Percentiles rank a stretch among this genome's conserved stretches.
phyloP scores from a whole-genome alignment of 768 basidiomycete species.

The Tricholoma sp. region DNA sequence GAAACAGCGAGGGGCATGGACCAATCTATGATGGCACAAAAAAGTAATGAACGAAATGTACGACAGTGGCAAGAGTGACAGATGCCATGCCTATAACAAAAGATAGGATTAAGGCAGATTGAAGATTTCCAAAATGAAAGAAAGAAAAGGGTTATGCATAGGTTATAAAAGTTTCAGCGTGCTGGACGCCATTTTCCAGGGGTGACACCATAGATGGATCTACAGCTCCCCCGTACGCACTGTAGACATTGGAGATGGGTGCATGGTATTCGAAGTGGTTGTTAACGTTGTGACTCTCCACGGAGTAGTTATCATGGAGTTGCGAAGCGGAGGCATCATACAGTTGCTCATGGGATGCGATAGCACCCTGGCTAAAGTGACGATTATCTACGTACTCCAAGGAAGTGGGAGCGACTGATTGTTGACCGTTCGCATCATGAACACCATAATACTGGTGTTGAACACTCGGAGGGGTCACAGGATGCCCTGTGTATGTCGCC shows the following conservation, averaged over 20 bases:
- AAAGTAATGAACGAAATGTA: background rate
- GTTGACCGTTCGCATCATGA: constrained; percentile 9
- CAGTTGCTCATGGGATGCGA: background rate
- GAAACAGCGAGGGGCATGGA: constrained; percentile 1
- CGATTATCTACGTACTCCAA: constrained; percentile 13
- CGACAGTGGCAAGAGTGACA: background rate
- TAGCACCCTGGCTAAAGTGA: constrained; percentile 2
- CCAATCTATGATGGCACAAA: background rate
- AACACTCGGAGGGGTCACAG: constrained; percentile 4
- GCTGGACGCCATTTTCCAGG: constrained; percentile 2
- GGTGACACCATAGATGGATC: background rate
- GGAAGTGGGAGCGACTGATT: background rate
- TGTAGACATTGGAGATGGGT: constrained; percentile 2
- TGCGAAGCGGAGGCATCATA: constrained; percentile 7
- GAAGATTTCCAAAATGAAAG: constrained; percentile 2
- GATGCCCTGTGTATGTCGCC: background rate
- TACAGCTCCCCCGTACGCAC: constrained; percentile 4
- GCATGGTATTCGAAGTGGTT: constrained; percentile 10
- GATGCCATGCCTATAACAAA: constrained; percentile 7
- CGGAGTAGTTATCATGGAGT: constrained; percentile 13
- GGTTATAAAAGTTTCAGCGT: constrained; percentile 3
- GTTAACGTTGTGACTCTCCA: constrained; percentile 8
- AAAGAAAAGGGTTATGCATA: constrained; percentile 6
- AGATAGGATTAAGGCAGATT: constrained; percentile 2
- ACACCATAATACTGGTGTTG: constrained; percentile 13